Evolutionary conservation across 495 filamentous ascomycete species (phyloP), one percentile per base, ranked within the genome.

Genomic region (Aspergillus avenaceus): DNA sequence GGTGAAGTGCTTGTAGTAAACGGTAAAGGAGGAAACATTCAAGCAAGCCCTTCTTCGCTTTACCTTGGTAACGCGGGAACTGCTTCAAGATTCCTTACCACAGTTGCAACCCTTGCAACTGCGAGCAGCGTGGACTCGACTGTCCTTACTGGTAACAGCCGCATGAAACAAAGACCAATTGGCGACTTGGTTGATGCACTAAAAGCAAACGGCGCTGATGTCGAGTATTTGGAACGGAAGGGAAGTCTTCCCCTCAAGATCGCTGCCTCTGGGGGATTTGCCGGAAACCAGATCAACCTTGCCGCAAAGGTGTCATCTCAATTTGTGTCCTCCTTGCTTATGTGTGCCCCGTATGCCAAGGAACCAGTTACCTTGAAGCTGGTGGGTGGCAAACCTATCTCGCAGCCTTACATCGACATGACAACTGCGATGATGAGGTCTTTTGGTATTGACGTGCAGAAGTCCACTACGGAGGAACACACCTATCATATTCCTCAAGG

Each of bases 1-100:
- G 93, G 93, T 14, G 84, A 90, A 46, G 84, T 92, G 5, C 81
- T 99, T 9, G 84, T 95, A 13, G 90, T 99, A 28, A 86, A 84
- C 49, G 95, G 93, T 24, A 92, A 87, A 58, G 92, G 92, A 12
- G 93, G 95, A 36, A 80, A 85, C 47, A 77, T 99, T 29, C 75
- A 82, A 56, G 90, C 93, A 8, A 88, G 84, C 60, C 67, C 79
- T 18, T 74, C 85, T 18, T 80, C 89, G 47, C 72, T 99, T 26
- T 97, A 99, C 63, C 80, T 99, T 28, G 93, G 95, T 44, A 99
- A 99, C 65, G 93, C 93, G 14, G 93, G 93, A 41, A 99, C 93
- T 2, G 95, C 93, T 2, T 93, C 95, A 28, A 79, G 93, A 59
- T 99, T 99, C 75, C 75, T 99, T 41, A 97, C 93, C 6, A 91